Percentiles rank a stretch among this genome's conserved stretches.
Conservation (phyloP, 2,329 filamentous ascomycete genomes). For the Fusarium protoensiforme region DNA sequence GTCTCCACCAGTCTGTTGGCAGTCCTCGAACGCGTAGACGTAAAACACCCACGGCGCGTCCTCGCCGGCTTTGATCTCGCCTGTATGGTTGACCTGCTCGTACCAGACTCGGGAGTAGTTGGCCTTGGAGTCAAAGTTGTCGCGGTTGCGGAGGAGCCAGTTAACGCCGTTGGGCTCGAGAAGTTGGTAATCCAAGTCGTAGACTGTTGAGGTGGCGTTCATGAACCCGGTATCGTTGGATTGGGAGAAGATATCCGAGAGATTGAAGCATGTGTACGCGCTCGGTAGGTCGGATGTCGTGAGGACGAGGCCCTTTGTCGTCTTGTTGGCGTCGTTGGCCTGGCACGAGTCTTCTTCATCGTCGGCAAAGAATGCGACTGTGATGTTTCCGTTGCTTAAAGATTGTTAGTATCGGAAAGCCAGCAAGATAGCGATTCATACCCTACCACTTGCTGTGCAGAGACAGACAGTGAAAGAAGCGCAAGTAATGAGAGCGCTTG, state of each 20-base stretch:
- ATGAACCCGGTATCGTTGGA: constrained; percentile 27
- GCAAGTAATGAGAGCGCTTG: neutral
- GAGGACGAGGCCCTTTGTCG: neutral
- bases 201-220: neutral
- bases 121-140: constrained; percentile 17
- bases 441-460: neutral
- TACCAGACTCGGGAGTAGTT: constrained; percentile 31
- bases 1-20: neutral
- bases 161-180: constrained; percentile 17
- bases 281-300: constrained; percentile 20
- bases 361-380: constrained; percentile 21
- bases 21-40: constrained; percentile 21
- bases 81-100: constrained; percentile 3
- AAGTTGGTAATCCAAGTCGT: neutral
- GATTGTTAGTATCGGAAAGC: neutral
- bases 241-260: constrained; percentile 33
- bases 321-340: neutral
- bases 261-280: constrained; percentile 35
- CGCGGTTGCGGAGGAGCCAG: constrained; percentile 21
- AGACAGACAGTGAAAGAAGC: neutral
- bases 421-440: neutral
- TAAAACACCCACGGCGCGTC: constrained; percentile 21
- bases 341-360: constrained; percentile 16
- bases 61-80: constrained; percentile 10
- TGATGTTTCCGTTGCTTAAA: constrained; percentile 14